Percentiles rank a stretch among this genome's conserved stretches.
Conservation (phyloP, 306 rosid genomes). For the Medicago ruthenica region DNA sequence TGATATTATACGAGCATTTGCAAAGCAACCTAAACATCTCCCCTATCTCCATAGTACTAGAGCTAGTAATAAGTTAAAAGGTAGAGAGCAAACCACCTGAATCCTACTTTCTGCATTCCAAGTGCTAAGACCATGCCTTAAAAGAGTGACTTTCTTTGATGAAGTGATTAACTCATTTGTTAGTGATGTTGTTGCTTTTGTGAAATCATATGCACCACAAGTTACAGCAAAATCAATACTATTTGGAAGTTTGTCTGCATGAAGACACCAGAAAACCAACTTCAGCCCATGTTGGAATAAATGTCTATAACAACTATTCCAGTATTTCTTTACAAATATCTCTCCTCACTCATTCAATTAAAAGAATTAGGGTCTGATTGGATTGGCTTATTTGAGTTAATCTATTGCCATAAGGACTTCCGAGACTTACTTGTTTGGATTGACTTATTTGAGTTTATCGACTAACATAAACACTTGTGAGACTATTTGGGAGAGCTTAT, state of each 20-base stretch:
- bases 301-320: background rate
- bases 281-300: background rate
- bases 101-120: slow-evolving; percentile 81
- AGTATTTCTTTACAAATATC: background rate
- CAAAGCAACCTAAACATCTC: background rate
- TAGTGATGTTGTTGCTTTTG: background rate
- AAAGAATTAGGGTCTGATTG: no score
- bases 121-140: slow-evolving; percentile 77
- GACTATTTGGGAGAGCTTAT: no score
- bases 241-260: background rate
- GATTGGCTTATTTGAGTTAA: no score
- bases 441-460: no score
- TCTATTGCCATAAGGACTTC: no score
- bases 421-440: no score
- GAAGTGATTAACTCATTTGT: background rate
- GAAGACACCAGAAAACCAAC: background rate
- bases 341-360: background rate
- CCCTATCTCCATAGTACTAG: background rate
- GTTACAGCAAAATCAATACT: background rate
- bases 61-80: slow-evolving; percentile 28
- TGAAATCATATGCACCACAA: background rate
- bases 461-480: no score
- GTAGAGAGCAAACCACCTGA: slow-evolving; percentile 64
- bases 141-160: slow-evolving; percentile 67
- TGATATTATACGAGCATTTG: no score